Evolutionary conservation across 2,329 filamentous ascomycete genomes (phyloP), one percentile per base, ranked within the genome.

Genomic region (Arthrobotrys sinensis): DNA sequence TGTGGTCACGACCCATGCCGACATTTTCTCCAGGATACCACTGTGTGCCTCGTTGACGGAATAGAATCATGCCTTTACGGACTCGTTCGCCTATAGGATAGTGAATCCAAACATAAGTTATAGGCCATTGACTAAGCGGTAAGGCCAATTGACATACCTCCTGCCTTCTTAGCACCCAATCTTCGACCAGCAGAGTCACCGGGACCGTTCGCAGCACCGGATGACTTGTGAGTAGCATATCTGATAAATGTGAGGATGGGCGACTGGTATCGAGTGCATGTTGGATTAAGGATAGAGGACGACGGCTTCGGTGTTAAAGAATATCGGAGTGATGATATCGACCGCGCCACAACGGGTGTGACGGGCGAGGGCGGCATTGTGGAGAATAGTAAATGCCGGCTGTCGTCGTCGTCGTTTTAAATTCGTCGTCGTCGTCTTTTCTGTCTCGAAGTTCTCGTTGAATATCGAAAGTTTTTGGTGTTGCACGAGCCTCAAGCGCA

Each of bases 11-110:
- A 63, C 96, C 96, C 87, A 98, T 95, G 82, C 91, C 92, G 85
- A 92, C 93, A 86, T 99, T 98, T 84, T 98, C 96, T 82, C 96
- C 96, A 0, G 96, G 92, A 84, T 91, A 95, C 96, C 96, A 99
- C 82, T 91, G 89, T 3, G 96, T 96, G 82, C 96, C 96, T 82
- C 95, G 91, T 85, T 99, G 96, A 84, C 93, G 94, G 89, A 96
- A 99, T 86, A 99, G 92, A 85, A 99, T 99, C 87, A 97, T 98
- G 68, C 96, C 96, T 3, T 94, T 92, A 75, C 97, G 92, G 40
- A 99, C 96, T 85, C 91, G 97, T 86, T 97, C 92, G 84, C 95
- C 92, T 94, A 83, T 75, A 12, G 2, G 11, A 40, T 28, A n/a
- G 21, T 8, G 11, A 16, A 55, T 24, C 14, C 2, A 69, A 53